Percentiles rank a stretch among this genome's conserved stretches.
phyloP scores from a whole-genome alignment of 2,329 filamentous ascomycete species.

The Elsinoe necatrix region DNA sequence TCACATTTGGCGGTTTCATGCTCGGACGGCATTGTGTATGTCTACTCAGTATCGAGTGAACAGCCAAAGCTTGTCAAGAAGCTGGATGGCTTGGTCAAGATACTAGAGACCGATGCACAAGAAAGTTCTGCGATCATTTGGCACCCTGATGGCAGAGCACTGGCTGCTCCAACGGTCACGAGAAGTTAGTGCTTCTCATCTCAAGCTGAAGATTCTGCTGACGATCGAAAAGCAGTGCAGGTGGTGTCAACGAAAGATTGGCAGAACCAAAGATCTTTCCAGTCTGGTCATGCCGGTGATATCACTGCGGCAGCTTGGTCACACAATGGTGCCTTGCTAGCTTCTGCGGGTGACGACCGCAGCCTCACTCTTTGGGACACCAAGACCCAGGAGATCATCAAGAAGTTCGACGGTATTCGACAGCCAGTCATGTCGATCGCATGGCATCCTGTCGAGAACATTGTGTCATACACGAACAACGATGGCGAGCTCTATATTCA shows the following conservation, averaged over 20 bases:
- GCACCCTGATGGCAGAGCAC: constrained; percentile 91
- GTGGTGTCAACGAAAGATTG: constrained; percentile 84
- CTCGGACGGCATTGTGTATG: constrained; percentile 79
- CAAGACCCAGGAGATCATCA: constrained; percentile 72
- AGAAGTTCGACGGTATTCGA: constrained; percentile 60
- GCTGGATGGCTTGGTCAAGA: constrained; percentile 76
- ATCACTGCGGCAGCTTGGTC: constrained; percentile 89
- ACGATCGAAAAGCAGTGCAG: constrained; percentile 55
- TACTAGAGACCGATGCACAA: constrained; percentile 68
- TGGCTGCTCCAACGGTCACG: constrained; percentile 74
- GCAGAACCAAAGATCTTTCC: constrained; percentile 74
- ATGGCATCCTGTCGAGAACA: constrained; percentile 87
- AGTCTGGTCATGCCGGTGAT: constrained; percentile 69
- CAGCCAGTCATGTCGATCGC: constrained; percentile 74
- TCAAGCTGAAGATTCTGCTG: background rate
- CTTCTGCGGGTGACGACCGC: constrained; percentile 48
- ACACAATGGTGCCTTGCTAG: constrained; percentile 83
- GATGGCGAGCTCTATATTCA: constrained; percentile 93
- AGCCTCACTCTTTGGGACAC: constrained; percentile 81
- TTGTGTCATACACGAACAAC: constrained; percentile 82
- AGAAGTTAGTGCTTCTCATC: constrained; percentile 32
- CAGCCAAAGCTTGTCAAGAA: constrained; percentile 74
- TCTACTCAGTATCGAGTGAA: constrained; percentile 74
- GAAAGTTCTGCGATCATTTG: constrained; percentile 67
- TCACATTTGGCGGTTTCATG: constrained; percentile 71